Conservation (phyloP, 495 filamentous ascomycete species). For the Talaromyces liani region DNA sequence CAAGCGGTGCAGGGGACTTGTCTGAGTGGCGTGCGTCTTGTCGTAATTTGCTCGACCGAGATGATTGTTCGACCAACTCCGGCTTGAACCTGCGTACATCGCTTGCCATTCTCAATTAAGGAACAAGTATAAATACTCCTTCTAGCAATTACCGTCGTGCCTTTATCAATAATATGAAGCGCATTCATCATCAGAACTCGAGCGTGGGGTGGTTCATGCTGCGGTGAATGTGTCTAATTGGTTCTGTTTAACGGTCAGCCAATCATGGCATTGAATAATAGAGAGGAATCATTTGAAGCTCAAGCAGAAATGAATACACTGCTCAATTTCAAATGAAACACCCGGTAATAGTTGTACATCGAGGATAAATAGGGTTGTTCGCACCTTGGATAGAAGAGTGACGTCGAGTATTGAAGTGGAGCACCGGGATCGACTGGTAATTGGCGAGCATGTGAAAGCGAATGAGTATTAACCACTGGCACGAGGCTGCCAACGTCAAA, state of each 20-base stretch:
- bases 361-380: background rate
- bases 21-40: background rate
- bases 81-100: constrained; percentile 8
- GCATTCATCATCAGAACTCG: background rate
- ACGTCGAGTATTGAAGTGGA: background rate
- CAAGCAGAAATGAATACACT: too few species aligned
- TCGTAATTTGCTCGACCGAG: constrained; percentile 1
- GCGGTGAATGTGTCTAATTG: background rate
- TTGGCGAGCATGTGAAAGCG: background rate
- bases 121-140: background rate
- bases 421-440: background rate
- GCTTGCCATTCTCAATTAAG: background rate
- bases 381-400: background rate
- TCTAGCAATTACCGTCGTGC: background rate
- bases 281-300: background rate
- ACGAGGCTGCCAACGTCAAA: background rate
- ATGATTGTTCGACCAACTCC: constrained; percentile 6
- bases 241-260: background rate
- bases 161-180: background rate
- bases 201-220: background rate
- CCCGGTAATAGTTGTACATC: background rate
- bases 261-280: background rate
- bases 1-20: constrained; percentile 10
- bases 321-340: background rate
- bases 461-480: background rate